Conservation (phyloP, 2,329 filamentous ascomycete genomes). For the Diaporthe sp. region DNA sequence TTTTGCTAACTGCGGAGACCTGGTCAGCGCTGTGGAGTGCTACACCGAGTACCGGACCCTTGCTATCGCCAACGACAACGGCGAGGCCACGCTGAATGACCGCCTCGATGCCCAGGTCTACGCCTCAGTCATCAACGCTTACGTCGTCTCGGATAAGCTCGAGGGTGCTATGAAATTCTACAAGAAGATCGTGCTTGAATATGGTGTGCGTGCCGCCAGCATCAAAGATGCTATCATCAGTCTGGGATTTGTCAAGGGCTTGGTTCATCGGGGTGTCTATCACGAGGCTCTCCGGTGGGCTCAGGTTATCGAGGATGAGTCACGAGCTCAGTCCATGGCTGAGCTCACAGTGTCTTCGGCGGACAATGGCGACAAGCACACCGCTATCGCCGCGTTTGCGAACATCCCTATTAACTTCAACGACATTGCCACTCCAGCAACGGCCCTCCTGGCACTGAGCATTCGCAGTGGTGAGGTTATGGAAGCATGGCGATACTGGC, state of each 20-base stretch:
- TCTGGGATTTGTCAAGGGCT: conserved; percentile 83
- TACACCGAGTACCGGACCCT: conserved; percentile 95
- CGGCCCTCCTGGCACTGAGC: conserved; percentile 88
- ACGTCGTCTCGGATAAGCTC: conserved; percentile 83
- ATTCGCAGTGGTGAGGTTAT: conserved; percentile 85
- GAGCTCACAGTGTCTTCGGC: conserved; percentile 83
- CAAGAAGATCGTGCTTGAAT: conserved; percentile 78
- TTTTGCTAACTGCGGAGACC: conserved; percentile 84
- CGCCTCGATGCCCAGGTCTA: conserved; percentile 89
- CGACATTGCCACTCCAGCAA: conserved; percentile 70
- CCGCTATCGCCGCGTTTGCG: conserved; percentile 76
- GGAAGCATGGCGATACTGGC: conserved; percentile 85
- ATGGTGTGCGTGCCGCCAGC: conserved; percentile 67
- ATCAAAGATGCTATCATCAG: conserved; percentile 80
- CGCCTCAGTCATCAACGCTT: conserved; percentile 90
- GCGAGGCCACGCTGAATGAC: conserved; percentile 74
- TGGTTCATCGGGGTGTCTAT: conserved; percentile 78
- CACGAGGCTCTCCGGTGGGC: conserved; percentile 81
- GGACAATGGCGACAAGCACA: conserved; percentile 78
- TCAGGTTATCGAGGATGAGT: conserved; percentile 69
- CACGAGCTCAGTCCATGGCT: conserved; percentile 74
- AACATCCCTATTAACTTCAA: conserved; percentile 65
- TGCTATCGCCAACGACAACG: conserved; percentile 86
- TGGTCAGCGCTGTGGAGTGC: conserved; percentile 90
- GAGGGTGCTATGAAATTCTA: conserved; percentile 89